Percentiles rank a stretch among this genome's conserved stretches.
These are phyloP conservation scores for Globisporangium solare DNA, from an alignment of 352 stramenopile genomes.

Conservation along the genomic window DNA sequence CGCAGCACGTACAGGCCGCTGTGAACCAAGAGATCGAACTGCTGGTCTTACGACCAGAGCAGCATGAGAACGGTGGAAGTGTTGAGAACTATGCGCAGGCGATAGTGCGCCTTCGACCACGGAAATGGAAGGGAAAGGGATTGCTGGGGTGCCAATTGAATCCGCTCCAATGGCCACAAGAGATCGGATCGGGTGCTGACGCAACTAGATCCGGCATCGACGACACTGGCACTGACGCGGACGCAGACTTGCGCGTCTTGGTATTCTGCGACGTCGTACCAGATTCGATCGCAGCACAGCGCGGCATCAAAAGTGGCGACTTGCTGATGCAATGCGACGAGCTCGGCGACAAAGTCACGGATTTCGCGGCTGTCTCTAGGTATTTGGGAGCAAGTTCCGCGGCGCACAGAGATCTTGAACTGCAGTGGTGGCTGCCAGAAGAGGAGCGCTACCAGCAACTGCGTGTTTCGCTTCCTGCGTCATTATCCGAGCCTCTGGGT, in stretches of 20 bases:
- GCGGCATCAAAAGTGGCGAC: slow-evolving; percentile 41
- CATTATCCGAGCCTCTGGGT: slow-evolving; percentile 21
- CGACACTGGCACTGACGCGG: not conserved
- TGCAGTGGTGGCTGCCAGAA: slow-evolving; percentile 43
- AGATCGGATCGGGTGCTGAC: slow-evolving; percentile 1
- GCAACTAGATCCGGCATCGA: not conserved
- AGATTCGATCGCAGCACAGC: slow-evolving; percentile 22
- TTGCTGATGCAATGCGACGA: slow-evolving; percentile 37
- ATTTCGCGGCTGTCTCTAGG: slow-evolving; percentile 12
- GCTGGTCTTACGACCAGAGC: slow-evolving; percentile 24
- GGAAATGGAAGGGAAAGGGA: slow-evolving; percentile 62
- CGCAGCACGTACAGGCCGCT: slow-evolving; percentile 38
- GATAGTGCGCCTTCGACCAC: slow-evolving; percentile 20
- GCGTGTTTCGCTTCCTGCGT: slow-evolving; percentile 13
- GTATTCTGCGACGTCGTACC: slow-evolving; percentile 39
- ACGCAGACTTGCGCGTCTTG: slow-evolving; percentile 6
- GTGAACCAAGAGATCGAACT: slow-evolving; percentile 34
- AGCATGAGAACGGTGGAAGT: not conserved
- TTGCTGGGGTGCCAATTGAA: slow-evolving; percentile 58
- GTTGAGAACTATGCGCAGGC: not conserved
- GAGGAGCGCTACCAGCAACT: slow-evolving; percentile 42
- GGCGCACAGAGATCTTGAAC: slow-evolving; percentile 21
- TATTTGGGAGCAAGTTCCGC: slow-evolving; percentile 13
- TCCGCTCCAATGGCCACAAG: slow-evolving; percentile 46
- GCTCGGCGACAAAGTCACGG: slow-evolving; percentile 14